phyloP scores from a whole-genome alignment of 495 filamentous ascomycete genomes.

The Lophiotrema nucula region DNA sequence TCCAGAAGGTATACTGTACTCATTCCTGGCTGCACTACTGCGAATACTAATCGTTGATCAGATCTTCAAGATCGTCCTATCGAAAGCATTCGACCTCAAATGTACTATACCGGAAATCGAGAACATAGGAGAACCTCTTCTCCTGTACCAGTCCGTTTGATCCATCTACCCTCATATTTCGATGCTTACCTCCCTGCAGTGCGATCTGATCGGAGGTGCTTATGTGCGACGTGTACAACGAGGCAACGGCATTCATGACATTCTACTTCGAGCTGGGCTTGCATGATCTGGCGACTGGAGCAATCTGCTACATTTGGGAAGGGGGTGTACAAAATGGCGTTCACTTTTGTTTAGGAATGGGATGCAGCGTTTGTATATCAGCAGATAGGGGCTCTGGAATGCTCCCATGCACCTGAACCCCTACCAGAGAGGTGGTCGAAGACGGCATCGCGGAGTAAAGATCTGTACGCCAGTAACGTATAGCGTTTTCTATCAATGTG shows the following conservation, averaged over 20 bases:
- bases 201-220: not conserved
- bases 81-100: conserved; percentile 97
- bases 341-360: no score
- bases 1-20: conserved; percentile 78
- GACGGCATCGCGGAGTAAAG: no score
- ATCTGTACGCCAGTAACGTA: no score
- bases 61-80: conserved; percentile 99
- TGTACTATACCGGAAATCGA: conserved; percentile 99
- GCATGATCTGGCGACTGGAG: conserved; percentile 33
- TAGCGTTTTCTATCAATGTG: no score
- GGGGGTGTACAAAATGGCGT: not conserved
- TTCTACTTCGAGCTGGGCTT: conserved; percentile 9
- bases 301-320: not conserved
- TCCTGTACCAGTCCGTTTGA: conserved; percentile 64
- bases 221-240: conserved; percentile 19
- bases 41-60: conserved; percentile 38
- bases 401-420: no score
- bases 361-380: no score
- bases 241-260: conserved; percentile 26
- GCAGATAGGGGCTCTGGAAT: no score
- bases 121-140: conserved; percentile 91
- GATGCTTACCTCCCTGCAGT: not conserved
- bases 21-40: not conserved
- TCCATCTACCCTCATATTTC: no score
- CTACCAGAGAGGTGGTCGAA: no score